Evolutionary conservation across 2,329 filamentous ascomycete genomes (phyloP).

Genomic region (Penicillium sp.): DNA sequence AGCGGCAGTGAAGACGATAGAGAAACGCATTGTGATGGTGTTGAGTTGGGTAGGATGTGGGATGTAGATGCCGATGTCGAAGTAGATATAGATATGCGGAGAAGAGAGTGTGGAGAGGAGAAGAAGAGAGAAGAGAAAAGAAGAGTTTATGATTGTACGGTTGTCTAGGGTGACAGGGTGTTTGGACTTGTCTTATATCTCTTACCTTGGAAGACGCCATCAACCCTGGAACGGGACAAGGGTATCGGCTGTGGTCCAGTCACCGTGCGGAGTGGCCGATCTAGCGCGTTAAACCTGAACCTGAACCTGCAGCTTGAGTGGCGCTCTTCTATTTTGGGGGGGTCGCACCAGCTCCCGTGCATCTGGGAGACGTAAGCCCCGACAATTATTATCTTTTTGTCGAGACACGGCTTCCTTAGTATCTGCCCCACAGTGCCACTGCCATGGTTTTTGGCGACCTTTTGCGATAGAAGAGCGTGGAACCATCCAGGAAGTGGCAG

Average conservation of each 20-base stretch:
- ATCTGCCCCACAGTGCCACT: neutral
- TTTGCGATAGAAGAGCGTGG: too few species aligned
- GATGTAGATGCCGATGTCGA: neutral
- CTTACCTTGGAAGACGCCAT: neutral
- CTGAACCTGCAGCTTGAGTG: conserved; percentile 15
- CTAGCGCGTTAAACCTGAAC: neutral
- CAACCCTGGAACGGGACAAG: neutral
- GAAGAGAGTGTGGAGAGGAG: conserved; percentile 6
- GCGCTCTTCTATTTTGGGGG: conserved; percentile 17
- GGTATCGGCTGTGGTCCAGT: conserved; percentile 11
- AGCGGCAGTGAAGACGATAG: conserved; percentile 44
- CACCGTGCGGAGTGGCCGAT: conserved; percentile 9
- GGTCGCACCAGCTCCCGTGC: conserved; percentile 17
- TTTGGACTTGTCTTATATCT: neutral
- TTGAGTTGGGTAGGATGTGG: conserved; percentile 8
- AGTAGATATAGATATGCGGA: neutral
- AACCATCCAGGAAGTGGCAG: neutral
- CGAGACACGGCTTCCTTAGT: neutral
- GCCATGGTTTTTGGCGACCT: too few species aligned
- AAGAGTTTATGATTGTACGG: conserved; percentile 1
- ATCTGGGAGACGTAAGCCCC: conserved; percentile 10
- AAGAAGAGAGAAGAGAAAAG: conserved; percentile 1
- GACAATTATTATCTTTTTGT: neutral
- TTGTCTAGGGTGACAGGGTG: conserved; percentile 11
- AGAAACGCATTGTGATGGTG: conserved; percentile 47